phyloP scores from a whole-genome alignment of 306 rosid genomes.

The Sophora flavescens region DNA sequence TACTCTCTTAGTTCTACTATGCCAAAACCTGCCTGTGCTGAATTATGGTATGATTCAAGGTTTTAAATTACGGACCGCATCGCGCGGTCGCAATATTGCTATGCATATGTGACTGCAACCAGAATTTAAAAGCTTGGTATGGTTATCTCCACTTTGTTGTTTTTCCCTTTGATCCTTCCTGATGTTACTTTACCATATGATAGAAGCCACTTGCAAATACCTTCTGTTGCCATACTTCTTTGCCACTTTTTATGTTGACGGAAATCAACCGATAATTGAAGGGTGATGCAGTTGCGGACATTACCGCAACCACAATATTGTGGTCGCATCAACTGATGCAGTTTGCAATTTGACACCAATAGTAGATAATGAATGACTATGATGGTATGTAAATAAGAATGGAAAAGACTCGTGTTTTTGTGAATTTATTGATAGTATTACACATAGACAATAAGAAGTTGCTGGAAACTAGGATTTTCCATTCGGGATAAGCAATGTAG shows the following conservation, averaged over 20 bases:
- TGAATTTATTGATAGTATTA: constrained; percentile 5
- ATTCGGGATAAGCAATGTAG: neutral
- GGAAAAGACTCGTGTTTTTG: constrained; percentile 9
- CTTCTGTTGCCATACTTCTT: constrained; percentile 5
- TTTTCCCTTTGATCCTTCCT: neutral
- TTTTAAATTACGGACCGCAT: constrained; percentile 20
- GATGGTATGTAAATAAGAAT: neutral
- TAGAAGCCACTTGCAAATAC: constrained; percentile 7
- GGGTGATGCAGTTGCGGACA: too few relatives aligned
- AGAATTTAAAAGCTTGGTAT: constrained; percentile 4
- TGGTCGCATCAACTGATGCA: neutral
- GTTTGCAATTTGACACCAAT: constrained; percentile 14
- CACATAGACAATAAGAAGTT: constrained; percentile 9
- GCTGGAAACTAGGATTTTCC: constrained; percentile 9
- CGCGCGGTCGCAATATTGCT: neutral
- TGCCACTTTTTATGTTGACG: neutral
- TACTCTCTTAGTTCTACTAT: constrained; percentile 34
- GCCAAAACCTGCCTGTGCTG: constrained; percentile 30
- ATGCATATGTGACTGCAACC: neutral
- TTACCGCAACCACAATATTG: neutral
- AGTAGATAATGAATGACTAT: neutral
- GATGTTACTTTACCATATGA: constrained; percentile 5
- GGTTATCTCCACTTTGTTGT: constrained; percentile 6
- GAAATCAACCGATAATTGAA: too few relatives aligned
- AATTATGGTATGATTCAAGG: constrained; percentile 20